Evolutionary conservation across 2,329 filamentous ascomycete genomes (phyloP).

Genomic region (Talaromyces amestolkiae): DNA sequence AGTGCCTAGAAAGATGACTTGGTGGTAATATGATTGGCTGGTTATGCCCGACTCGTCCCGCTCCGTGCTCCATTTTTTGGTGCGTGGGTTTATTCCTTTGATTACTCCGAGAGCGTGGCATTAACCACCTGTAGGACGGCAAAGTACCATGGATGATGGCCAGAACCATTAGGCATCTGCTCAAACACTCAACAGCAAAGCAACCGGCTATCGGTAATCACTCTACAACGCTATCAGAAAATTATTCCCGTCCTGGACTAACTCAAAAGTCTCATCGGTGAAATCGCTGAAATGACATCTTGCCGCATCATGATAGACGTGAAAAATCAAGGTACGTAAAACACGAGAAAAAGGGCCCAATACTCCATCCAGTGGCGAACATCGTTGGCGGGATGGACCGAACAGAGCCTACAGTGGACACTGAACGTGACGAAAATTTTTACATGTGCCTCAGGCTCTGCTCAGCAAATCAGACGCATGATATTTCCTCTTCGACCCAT

Average conservation of each 20-base stretch:
- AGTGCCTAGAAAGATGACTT: neutral
- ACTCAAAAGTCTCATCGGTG: neutral
- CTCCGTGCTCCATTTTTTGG: neutral
- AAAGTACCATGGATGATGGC: neutral
- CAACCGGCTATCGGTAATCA: neutral
- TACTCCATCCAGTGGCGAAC: neutral
- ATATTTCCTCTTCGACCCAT: neutral
- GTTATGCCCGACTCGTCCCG: neutral
- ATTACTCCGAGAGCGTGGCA: neutral
- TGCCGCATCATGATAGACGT: neutral
- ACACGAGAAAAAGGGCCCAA: neutral
- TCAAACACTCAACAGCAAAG: neutral
- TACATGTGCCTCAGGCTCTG: neutral
- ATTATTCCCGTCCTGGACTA: neutral
- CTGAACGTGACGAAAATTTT: neutral
- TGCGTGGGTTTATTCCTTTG: neutral
- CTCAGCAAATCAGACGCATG: neutral
- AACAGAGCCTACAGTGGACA: neutral
- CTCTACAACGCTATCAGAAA: neutral
- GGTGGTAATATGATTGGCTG: neutral
- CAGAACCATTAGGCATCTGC: neutral
- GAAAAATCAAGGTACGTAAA: neutral
- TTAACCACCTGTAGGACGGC: neutral
- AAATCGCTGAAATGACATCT: neutral
- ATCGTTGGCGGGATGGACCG: slow-evolving; percentile 7